phyloP scores from a whole-genome alignment of 192 early-diverging fungal genomes.

The Entrophospora sp. region DNA sequence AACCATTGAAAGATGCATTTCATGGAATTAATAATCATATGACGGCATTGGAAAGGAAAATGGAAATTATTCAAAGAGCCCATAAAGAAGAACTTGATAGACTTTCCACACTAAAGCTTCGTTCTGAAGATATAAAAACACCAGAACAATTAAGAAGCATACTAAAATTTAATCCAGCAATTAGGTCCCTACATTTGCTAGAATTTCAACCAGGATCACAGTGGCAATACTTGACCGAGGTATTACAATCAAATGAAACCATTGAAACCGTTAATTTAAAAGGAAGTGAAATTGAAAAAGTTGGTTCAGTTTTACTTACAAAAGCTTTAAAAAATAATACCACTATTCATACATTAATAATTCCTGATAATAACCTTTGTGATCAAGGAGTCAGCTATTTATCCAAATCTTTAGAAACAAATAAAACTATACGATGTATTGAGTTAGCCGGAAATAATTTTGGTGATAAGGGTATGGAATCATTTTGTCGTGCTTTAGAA shows the following conservation, averaged over 20 bases:
- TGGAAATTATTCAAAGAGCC: conserved; percentile 5
- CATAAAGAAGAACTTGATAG: conserved; percentile 8
- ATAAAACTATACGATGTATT: conserved; percentile 3
- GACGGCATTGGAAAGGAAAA: conserved; percentile 15
- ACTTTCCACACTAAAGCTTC: conserved; percentile 18
- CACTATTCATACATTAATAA: conserved; percentile 14
- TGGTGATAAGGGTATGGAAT: conserved; percentile 18
- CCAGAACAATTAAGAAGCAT: conserved; percentile 3
- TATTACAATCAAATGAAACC: conserved; percentile 15
- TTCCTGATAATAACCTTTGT: conserved; percentile 18
- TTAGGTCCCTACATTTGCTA: neutral
- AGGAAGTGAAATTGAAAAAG: conserved; percentile 20
- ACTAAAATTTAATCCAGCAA: conserved; percentile 20
- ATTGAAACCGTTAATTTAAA: neutral
- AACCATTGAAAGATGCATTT: conserved; percentile 18
- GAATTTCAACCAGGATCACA: conserved; percentile 17
- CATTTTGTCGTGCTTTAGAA: conserved; percentile 12
- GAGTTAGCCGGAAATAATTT: conserved; percentile 14
- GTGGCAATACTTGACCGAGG: conserved; percentile 19
- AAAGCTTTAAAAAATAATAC: conserved; percentile 17
- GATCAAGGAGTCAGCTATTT: conserved; percentile 21
- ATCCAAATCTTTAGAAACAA: conserved; percentile 16
- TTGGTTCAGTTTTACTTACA: conserved; percentile 19
- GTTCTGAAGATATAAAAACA: conserved; percentile 1
- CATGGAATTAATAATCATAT: conserved; percentile 13